These are phyloP conservation scores for Theobroma cacao DNA, from an alignment of 345 rosid species.

Conservation along the genomic window DNA sequence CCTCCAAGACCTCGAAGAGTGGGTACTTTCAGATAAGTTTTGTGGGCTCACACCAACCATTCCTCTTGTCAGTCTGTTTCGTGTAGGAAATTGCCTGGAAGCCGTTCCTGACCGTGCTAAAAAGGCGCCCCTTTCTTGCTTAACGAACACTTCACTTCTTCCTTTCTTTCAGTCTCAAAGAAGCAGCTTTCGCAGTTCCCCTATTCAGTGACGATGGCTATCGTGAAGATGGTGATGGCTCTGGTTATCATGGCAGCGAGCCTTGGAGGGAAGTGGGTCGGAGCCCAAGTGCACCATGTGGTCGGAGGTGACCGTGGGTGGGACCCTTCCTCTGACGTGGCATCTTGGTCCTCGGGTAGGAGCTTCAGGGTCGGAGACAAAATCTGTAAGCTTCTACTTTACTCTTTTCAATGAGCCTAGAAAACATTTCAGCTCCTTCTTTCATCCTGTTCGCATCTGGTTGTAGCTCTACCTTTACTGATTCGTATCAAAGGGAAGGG, in stretches of 20 bases:
- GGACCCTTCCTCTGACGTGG: conserved; percentile 40
- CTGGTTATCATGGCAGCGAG: conserved; percentile 8
- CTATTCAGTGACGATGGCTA: conserved; percentile 2
- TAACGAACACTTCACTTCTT: not conserved
- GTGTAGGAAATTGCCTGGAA: not conserved
- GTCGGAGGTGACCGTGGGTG: conserved; percentile 75
- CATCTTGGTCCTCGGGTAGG: conserved; percentile 49
- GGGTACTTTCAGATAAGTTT: no score
- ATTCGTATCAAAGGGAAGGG: not conserved
- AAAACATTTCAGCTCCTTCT: not conserved
- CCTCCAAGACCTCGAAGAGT: not conserved
- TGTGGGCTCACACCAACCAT: not conserved
- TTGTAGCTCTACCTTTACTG: not conserved
- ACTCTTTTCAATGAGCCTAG: not conserved
- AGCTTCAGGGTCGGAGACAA: conserved; percentile 57
- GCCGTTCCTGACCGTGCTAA: not conserved
- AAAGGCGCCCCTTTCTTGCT: not conserved
- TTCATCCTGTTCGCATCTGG: not conserved
- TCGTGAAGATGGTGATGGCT: conserved; percentile 10
- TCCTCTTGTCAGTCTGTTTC: not conserved
- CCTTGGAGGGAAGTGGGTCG: conserved; percentile 22
- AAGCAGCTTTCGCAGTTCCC: not conserved
- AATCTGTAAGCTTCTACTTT: conserved; percentile 42
- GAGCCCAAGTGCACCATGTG: conserved; percentile 54
- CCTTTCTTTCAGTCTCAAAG: not conserved